Evolutionary conservation across 2,329 filamentous ascomycete species (phyloP).

Genomic region (Plectosphaerella cucumerina): DNA sequence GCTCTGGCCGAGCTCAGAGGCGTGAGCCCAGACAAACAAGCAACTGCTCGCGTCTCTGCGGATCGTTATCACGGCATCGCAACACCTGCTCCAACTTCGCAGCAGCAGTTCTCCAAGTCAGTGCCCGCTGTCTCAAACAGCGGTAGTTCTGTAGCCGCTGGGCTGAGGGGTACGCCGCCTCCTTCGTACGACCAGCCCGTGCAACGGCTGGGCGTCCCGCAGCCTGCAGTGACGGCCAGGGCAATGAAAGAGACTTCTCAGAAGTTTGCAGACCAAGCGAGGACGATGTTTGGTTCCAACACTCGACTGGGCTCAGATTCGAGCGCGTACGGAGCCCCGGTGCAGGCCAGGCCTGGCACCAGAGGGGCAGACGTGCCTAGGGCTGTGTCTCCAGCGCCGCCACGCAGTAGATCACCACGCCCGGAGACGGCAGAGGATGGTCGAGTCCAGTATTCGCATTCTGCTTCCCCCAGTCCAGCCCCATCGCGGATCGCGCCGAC

Average conservation of each 20-base stretch:
- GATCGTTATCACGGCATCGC: constrained; percentile 92
- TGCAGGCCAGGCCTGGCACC: constrained; percentile 52
- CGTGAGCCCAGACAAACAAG: constrained; percentile 70
- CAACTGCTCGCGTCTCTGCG: constrained; percentile 81
- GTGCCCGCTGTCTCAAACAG: constrained; percentile 28
- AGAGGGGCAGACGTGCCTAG: constrained; percentile 56
- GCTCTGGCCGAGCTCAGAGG: constrained; percentile 91
- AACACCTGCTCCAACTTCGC: constrained; percentile 63
- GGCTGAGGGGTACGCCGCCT: constrained; percentile 71
- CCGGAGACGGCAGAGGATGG: constrained; percentile 48
- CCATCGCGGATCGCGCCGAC: constrained; percentile 27
- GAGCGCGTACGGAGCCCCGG: constrained; percentile 28
- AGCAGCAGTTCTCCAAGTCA: constrained; percentile 36
- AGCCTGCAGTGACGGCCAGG: constrained; percentile 85
- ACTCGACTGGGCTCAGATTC: constrained; percentile 33
- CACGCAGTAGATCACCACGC: constrained; percentile 59
- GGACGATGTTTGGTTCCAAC: constrained; percentile 63
- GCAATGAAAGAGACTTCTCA: constrained; percentile 96
- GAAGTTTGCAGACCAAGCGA: constrained; percentile 78
- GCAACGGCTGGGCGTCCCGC: constrained; percentile 79
- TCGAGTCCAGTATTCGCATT: constrained; percentile 33
- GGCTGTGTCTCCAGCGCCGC: constrained; percentile 64
- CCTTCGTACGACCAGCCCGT: constrained; percentile 80
- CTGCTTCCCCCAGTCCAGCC: constrained; percentile 64
- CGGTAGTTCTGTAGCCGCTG: constrained; percentile 44